Percentiles rank a stretch among this genome's conserved stretches.
Evolutionary conservation across 1,139 yeast species (phyloP).

Genomic region (Kodamaea suecica): DNA sequence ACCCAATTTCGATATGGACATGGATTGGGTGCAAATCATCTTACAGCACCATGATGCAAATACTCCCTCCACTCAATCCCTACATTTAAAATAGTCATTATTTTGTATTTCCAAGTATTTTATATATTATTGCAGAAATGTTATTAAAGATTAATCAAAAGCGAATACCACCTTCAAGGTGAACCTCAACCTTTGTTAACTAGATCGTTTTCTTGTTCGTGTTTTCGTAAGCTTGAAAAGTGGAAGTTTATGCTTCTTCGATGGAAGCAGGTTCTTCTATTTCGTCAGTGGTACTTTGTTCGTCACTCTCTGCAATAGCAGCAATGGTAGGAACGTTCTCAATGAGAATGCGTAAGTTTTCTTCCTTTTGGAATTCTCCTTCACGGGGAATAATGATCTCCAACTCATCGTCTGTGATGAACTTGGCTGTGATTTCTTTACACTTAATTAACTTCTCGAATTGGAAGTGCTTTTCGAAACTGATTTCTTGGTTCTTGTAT

Average conservation of each 20-base stretch:
- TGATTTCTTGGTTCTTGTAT: conserved; percentile 40
- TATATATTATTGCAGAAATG: too few species aligned
- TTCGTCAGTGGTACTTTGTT: conserved; percentile 18
- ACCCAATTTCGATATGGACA: too few species aligned
- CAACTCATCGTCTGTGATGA: conserved; percentile 39
- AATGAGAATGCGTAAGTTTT: conserved; percentile 26
- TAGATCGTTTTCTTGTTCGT: neutral
- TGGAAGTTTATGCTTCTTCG: neutral
- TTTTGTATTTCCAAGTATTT: too few species aligned
- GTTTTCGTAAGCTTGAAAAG: neutral
- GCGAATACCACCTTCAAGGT: too few species aligned
- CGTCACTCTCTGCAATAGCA: conserved; percentile 15
- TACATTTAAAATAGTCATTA: too few species aligned
- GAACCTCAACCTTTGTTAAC: too few species aligned
- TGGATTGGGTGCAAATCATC: too few species aligned
- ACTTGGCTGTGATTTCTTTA: conserved; percentile 39
- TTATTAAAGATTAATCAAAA: too few species aligned
- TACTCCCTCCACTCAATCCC: too few species aligned
- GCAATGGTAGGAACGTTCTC: conserved; percentile 15
- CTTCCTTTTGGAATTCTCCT: conserved; percentile 21
- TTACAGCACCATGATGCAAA: too few species aligned
- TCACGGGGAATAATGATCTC: conserved; percentile 45
- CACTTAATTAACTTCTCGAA: conserved; percentile 42
- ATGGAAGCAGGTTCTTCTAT: conserved; percentile 10
- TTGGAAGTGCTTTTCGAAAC: conserved; percentile 45